phyloP scores from a whole-genome alignment of 257 asterid genomes.

The Prunella vulgaris region DNA sequence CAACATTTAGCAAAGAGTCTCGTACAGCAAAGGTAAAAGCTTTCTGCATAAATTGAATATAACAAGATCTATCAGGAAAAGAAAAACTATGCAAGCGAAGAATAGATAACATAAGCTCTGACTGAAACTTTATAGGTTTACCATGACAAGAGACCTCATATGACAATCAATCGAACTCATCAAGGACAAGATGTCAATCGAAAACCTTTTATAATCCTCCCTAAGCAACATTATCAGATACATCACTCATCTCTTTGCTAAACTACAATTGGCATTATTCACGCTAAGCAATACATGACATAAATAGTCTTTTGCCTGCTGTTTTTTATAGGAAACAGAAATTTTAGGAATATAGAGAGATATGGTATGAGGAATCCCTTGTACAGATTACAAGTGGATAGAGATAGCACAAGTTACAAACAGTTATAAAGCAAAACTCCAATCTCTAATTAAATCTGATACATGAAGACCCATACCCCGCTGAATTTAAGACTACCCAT shows the following conservation, averaged over 20 bases:
- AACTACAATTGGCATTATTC: not conserved
- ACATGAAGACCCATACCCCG: not conserved
- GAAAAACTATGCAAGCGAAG: conserved; percentile 10
- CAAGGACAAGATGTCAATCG: not conserved
- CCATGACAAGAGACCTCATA: not conserved
- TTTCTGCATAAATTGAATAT: conserved; percentile 52
- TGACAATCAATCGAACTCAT: conserved; percentile 11
- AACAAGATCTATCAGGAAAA: conserved; percentile 22
- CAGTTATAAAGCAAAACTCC: not conserved
- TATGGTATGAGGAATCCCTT: not conserved
- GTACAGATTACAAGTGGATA: not conserved
- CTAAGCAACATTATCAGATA: not conserved
- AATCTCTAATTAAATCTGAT: not conserved
- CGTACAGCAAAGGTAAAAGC: conserved; percentile 85
- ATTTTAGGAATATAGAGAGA: not conserved
- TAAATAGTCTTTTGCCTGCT: not conserved
- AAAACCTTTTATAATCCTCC: not conserved
- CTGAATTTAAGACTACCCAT: not conserved
- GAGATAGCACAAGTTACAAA: not conserved
- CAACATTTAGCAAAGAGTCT: conserved; percentile 88
- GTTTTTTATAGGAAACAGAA: not conserved
- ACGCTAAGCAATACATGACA: not conserved
- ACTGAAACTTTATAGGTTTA: not conserved
- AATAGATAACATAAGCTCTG: conserved; percentile 7
- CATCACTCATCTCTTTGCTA: not conserved